These are phyloP conservation scores for Schoenoplectus triqueter DNA, from an alignment of 202 grass and related monocot genomes.

Conservation along the genomic window DNA sequence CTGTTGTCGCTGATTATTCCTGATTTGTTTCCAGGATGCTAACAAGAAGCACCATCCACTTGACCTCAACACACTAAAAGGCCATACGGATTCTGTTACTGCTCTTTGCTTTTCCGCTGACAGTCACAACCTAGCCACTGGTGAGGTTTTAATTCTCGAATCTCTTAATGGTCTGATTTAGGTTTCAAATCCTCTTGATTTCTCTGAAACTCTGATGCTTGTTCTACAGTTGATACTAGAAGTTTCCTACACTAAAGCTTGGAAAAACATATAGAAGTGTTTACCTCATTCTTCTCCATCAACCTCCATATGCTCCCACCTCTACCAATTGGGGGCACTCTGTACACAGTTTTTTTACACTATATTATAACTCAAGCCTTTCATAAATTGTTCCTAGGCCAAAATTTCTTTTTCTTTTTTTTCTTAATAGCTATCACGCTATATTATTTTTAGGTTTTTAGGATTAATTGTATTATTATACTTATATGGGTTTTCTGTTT, in stretches of 20 bases:
- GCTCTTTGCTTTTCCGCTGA: constrained; percentile 76
- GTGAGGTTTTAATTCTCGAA: constrained; percentile 44
- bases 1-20: background rate
- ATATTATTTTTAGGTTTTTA: background rate
- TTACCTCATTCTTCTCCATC: background rate
- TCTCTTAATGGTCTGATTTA: background rate
- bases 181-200: background rate
- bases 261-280: background rate
- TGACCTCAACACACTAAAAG: constrained; percentile 86
- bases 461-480: background rate
- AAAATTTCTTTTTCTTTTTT: no score
- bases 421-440: no score
- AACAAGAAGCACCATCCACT: constrained; percentile 88
- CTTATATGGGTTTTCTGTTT: background rate
- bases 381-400: background rate
- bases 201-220: background rate
- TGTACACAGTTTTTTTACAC: background rate
- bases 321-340: background rate
- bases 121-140: constrained; percentile 66
- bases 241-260: background rate
- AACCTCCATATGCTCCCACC: background rate
- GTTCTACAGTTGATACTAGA: background rate
- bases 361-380: constrained; percentile 16
- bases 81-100: constrained; percentile 74
- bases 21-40: constrained; percentile 54